Evolutionary conservation across 768 basidiomycete genomes (phyloP), one percentile per base, ranked within the genome.

Genomic region (Amanita rubescens): DNA sequence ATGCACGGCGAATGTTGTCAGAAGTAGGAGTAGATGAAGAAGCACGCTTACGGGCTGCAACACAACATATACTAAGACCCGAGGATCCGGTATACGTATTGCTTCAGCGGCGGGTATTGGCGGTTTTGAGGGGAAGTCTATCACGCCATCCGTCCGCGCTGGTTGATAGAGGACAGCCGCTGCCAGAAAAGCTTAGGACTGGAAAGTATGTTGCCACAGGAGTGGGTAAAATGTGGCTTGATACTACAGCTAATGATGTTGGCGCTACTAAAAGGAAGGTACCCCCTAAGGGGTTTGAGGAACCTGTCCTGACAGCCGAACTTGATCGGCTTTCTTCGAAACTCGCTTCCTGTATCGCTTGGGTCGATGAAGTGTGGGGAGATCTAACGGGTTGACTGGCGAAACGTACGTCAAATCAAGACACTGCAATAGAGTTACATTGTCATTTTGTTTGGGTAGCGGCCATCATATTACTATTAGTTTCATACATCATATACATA

Each of bases 1-100:
- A 76, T 20, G 79, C 79, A 5, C 75, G 75, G 27, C 66, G 68
- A 25, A 62, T 67, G 17, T 55, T 44, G 35, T 44, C 42, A 8
- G 35, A 59, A 2, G 47, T 70, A 17, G 60, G 68, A 38, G 61
- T 61, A 24, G 71, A 73, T 1, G 79, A 81, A 55, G 85, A 87
- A 58, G 57, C 54, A 5, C 66, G 62, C 34, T 65, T 90, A 19
- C 82, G 85, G 19, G 71, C 73, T 3, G 78, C 81, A 2, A 85
- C 87, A 7, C 75, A 80, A 52, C 77, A 84, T 35, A 85, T 81
- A 3, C 69, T 90, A 44, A 77, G 75, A 43, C 71, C 76, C 15
- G 65, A 70, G 34, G 85, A 87, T 63, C 84, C 85, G 0, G 87
- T 86, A 6, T 90, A 84, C 63, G 55, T 74, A 46, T 69, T 89